These are phyloP conservation scores for Ramularia endophylla DNA, from an alignment of 2,329 filamentous ascomycete species.

Conservation along the genomic window DNA sequence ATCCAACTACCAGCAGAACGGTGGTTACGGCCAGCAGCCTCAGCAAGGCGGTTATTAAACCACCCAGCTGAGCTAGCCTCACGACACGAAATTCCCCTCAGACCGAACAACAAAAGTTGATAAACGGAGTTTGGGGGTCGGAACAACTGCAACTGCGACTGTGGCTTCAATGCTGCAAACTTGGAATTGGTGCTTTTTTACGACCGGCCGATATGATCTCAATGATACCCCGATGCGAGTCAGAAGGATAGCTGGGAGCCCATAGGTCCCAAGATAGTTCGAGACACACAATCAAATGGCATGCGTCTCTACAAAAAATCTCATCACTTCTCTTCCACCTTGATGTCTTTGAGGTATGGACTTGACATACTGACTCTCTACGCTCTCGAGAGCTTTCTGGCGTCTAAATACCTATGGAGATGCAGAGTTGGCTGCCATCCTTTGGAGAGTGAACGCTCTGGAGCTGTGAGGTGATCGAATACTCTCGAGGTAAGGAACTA, in stretches of 20 bases:
- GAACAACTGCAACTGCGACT: no score
- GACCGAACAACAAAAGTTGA: conserved; percentile 1
- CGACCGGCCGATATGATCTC: background rate
- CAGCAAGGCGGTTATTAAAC: conserved; percentile 12
- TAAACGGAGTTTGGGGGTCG: conserved; percentile 1
- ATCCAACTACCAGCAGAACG: conserved; percentile 26
- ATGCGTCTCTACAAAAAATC: background rate
- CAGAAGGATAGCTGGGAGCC: conserved; percentile 1
- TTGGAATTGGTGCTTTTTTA: no score
- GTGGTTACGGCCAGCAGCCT: conserved; percentile 9
- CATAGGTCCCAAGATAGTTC: background rate
- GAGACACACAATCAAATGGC: conserved; percentile 1
- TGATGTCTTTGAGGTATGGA: background rate
- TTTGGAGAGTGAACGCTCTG: no score
- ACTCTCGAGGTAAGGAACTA: no score
- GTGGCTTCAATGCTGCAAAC: no score
- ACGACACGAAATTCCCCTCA: conserved; percentile 1
- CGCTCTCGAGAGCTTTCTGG: no score
- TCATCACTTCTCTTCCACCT: background rate
- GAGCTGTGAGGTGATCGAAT: no score
- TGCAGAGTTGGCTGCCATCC: no score
- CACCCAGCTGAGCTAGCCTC: conserved; percentile 11
- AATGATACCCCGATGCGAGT: conserved; percentile 2
- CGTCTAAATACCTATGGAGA: no score
- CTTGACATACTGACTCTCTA: no score